These are phyloP conservation scores for Fusarium pininemorale DNA, from an alignment of 2,329 filamentous ascomycete genomes.

Conservation along the genomic window DNA sequence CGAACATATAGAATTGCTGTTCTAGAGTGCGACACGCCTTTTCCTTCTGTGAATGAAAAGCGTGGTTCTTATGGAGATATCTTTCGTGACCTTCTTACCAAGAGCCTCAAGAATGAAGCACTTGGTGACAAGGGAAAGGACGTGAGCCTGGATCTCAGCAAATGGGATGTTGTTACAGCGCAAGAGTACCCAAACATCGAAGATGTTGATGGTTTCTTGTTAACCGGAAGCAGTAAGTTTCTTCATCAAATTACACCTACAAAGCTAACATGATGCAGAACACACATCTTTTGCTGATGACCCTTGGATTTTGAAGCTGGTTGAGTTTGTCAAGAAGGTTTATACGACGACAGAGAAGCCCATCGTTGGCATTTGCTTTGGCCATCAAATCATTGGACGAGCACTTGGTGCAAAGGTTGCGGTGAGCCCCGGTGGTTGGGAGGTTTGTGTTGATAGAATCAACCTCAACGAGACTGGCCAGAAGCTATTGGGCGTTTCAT, in stretches of 20 bases:
- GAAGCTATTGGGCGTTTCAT: conserved; percentile 46
- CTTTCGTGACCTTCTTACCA: conserved; percentile 42
- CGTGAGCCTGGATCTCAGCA: conserved; percentile 39
- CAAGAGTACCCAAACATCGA: conserved; percentile 41
- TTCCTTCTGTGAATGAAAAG: conserved; percentile 39
- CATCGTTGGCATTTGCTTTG: conserved; percentile 57
- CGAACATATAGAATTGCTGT: conserved; percentile 42
- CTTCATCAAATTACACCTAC: rapidly evolving
- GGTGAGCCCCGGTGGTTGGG: conserved; percentile 52
- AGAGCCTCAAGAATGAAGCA: conserved; percentile 36
- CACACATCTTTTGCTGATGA: conserved; percentile 51
- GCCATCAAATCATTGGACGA: conserved; percentile 56
- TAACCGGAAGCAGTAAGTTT: conserved; percentile 48
- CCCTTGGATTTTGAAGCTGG: conserved; percentile 53
- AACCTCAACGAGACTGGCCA: conserved; percentile 50
- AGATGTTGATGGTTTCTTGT: conserved; percentile 44
- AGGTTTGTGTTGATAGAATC: conserved; percentile 52
- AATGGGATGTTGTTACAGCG: conserved; percentile 45
- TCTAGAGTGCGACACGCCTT: conserved; percentile 47
- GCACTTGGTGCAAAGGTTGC: conserved; percentile 51
- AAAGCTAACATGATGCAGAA: conserved; percentile 23
- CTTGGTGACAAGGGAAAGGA: conserved; percentile 27
- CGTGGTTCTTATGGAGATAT: conserved; percentile 46
- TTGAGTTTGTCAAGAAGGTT: conserved; percentile 46
- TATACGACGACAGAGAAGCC: conserved; percentile 43